These are phyloP conservation scores for Gonapodya prolifera DNA, from an alignment of 192 early-diverging fungal genomes.

Conservation along the genomic window DNA sequence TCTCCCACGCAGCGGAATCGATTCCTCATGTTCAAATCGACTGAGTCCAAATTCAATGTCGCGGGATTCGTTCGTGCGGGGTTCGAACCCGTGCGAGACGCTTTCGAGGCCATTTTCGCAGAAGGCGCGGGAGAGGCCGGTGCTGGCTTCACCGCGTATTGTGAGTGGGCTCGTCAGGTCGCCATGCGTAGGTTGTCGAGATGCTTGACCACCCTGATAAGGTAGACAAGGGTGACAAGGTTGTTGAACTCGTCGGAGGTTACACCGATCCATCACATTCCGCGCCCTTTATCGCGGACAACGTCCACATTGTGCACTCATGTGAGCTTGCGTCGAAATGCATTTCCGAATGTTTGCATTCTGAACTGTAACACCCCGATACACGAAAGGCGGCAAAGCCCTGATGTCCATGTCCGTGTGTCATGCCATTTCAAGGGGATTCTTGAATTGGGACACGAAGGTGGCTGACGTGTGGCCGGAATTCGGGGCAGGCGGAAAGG, in stretches of 20 bases:
- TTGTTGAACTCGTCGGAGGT: slow-evolving; percentile 4
- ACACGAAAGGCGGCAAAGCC: background rate
- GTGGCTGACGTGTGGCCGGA: slow-evolving; percentile 59
- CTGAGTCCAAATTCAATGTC: no score
- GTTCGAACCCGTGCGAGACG: slow-evolving; percentile 16
- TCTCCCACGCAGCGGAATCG: no score
- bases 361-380: background rate
- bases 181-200: no score
- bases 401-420: background rate
- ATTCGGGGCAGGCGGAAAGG: slow-evolving; percentile 56
- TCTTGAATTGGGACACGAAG: slow-evolving; percentile 30
- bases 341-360: background rate
- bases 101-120: background rate
- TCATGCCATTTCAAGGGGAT: slow-evolving; percentile 14
- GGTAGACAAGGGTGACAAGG: background rate
- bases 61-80: slow-evolving; percentile 20
- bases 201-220: background rate
- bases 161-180: background rate
- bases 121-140: background rate
- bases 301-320: background rate
- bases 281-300: background rate
- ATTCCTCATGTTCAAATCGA: no score
- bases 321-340: background rate
- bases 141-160: background rate
- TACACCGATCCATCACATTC: background rate